Evolutionary conservation across 768 basidiomycete genomes (phyloP).

Genomic region (Collybia mongolica): DNA sequence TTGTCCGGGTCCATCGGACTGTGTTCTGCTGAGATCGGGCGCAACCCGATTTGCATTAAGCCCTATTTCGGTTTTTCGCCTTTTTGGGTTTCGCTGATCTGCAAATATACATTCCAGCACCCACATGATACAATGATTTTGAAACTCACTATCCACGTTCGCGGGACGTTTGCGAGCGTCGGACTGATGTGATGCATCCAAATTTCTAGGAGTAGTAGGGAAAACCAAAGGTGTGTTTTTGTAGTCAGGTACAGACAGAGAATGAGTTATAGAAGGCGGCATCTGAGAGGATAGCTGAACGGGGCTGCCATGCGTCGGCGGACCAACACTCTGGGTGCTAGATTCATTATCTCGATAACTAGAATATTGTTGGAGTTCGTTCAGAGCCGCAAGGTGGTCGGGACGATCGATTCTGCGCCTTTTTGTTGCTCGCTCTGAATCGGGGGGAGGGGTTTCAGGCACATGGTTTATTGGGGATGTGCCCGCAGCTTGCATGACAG

Average conservation of each 20-base stretch:
- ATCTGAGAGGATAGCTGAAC: no score
- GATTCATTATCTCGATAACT: conserved; percentile 17
- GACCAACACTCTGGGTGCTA: conserved; percentile 1
- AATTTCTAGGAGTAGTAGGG: no score
- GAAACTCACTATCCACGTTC: background rate
- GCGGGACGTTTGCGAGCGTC: no score
- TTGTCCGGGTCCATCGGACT: background rate
- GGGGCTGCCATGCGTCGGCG: no score
- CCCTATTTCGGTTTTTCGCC: conserved; percentile 5
- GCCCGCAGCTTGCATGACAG: no score
- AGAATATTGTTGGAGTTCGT: conserved; percentile 16
- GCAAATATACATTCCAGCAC: background rate
- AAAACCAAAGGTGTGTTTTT: no score
- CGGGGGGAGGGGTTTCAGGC: background rate
- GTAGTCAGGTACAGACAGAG: no score
- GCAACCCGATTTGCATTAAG: background rate
- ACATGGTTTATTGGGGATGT: background rate
- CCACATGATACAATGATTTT: background rate
- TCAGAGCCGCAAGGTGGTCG: conserved; percentile 4
- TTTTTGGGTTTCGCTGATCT: conserved; percentile 3
- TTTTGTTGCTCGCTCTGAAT: background rate
- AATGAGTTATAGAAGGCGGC: no score
- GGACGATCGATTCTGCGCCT: background rate
- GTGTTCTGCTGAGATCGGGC: background rate
- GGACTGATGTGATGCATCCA: background rate